Percentiles rank a stretch among this genome's conserved stretches.
Conservation (phyloP, 148 eudicot species). For the Spergularia bocconei region DNA sequence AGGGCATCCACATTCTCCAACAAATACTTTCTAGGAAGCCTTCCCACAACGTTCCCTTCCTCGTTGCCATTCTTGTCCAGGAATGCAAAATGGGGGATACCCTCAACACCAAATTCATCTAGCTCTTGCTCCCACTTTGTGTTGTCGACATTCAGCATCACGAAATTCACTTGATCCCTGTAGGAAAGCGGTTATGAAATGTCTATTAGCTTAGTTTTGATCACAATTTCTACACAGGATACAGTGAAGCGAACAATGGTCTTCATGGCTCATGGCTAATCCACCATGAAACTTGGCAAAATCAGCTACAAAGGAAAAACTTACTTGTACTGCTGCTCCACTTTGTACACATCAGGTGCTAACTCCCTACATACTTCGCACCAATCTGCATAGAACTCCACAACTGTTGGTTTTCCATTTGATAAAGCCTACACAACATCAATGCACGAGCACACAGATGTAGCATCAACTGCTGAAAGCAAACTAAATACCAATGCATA, state of each 20-base stretch:
- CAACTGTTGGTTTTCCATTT: slow-evolving; percentile 96
- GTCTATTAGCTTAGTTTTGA: not conserved
- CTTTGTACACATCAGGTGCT: slow-evolving; percentile 89
- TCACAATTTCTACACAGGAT: not conserved
- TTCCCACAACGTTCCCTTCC: slow-evolving; percentile 91
- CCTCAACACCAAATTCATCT: slow-evolving; percentile 97
- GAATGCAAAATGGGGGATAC: slow-evolving; percentile 97
- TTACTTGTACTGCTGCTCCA: slow-evolving; percentile 89
- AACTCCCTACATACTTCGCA: slow-evolving; percentile 97
- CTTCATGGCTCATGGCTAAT: too few relatives aligned
- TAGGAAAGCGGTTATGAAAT: not conserved
- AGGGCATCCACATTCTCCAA: slow-evolving; percentile 83
- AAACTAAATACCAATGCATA: not conserved
- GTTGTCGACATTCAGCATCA: slow-evolving; percentile 95
- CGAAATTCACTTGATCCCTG: slow-evolving; percentile 94
- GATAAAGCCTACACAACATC: slow-evolving; percentile 60
- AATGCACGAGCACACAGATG: not conserved
- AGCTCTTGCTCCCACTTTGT: slow-evolving; percentile 99
- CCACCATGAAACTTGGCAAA: not conserved
- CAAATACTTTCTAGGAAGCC: slow-evolving; percentile 67
- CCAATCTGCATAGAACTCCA: slow-evolving; percentile 99
- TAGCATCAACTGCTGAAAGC: not conserved
- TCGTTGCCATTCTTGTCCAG: slow-evolving; percentile 84
- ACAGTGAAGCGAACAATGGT: not conserved
- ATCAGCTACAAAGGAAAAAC: not conserved